A percentile compares a stretch with the other conserved stretches of the same genome.
Conservation (phyloP, 805 yeast genomes). For the Candida coquimbonensis region DNA sequence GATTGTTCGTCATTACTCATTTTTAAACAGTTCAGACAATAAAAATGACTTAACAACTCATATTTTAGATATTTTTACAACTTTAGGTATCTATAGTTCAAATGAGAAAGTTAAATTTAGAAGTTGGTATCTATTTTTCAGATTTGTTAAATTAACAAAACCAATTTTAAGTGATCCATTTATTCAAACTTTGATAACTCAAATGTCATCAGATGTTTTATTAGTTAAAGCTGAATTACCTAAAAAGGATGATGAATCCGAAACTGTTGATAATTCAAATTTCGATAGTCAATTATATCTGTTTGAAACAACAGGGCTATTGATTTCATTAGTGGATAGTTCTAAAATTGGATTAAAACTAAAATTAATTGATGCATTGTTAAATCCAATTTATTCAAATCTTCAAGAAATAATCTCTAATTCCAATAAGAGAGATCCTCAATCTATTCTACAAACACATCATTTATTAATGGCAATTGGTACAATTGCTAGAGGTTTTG, state of each 20-base stretch:
- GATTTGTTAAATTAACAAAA: constrained; percentile 72
- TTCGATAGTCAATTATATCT: constrained; percentile 77
- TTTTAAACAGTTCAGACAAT: constrained; percentile 40
- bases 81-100: constrained; percentile 75
- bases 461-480: constrained; percentile 86
- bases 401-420: constrained; percentile 58
- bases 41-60: constrained; percentile 49
- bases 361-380: constrained; percentile 52
- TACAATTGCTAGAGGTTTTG: constrained; percentile 82
- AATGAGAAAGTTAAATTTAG: constrained; percentile 71
- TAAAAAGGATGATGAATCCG: constrained; percentile 49
- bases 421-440: constrained; percentile 30
- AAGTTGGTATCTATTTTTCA: constrained; percentile 84
- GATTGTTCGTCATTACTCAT: constrained; percentile 68
- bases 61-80: constrained; percentile 70
- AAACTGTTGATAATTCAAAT: constrained; percentile 39
- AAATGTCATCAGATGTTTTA: constrained; percentile 54
- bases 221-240: constrained; percentile 49
- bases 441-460: constrained; percentile 65
- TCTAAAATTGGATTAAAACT: constrained; percentile 36
- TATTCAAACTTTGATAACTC: constrained; percentile 50
- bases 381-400: constrained; percentile 69
- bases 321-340: constrained; percentile 46
- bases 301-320: constrained; percentile 79
- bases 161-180: constrained; percentile 48